Percentiles rank a stretch among this genome's conserved stretches.
These are phyloP conservation scores for Nannizzia gypsea DNA, from an alignment of 2,329 filamentous ascomycete species.

Conservation along the genomic window DNA sequence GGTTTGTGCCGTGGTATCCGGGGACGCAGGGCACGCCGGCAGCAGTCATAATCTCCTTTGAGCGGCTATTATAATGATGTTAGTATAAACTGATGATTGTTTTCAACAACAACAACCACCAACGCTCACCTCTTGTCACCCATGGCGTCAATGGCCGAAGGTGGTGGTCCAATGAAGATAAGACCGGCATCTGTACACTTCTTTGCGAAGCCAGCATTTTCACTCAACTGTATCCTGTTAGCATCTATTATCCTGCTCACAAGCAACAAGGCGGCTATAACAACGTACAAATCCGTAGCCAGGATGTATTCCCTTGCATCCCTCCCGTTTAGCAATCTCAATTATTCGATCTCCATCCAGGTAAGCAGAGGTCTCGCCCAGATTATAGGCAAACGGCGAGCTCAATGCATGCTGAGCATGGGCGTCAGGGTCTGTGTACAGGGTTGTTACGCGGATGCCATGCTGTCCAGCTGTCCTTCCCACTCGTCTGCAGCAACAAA, in stretches of 20 bases:
- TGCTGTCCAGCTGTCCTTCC: slow-evolving; percentile 76
- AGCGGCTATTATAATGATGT: slow-evolving; percentile 39
- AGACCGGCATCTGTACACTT: slow-evolving; percentile 82
- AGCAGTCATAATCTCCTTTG: slow-evolving; percentile 91
- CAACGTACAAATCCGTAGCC: slow-evolving; percentile 69
- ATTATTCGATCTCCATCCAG: slow-evolving; percentile 92
- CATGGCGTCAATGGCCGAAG: slow-evolving; percentile 66
- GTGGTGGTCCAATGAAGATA: slow-evolving; percentile 85
- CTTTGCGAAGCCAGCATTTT: slow-evolving; percentile 82
- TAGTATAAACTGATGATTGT: not conserved
- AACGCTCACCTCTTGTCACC: slow-evolving; percentile 65
- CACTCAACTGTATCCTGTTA: slow-evolving; percentile 48
- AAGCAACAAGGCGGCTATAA: not conserved
- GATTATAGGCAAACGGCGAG: slow-evolving; percentile 69
- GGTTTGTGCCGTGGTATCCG: slow-evolving; percentile 82
- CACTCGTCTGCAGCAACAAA: slow-evolving; percentile 48
- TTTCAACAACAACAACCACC: not conserved
- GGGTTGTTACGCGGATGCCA: slow-evolving; percentile 82
- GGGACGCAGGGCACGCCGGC: slow-evolving; percentile 96
- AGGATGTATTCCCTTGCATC: slow-evolving; percentile 84
- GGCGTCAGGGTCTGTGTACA: slow-evolving; percentile 89
- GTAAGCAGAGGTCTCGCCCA: slow-evolving; percentile 70
- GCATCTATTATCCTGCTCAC: not conserved
- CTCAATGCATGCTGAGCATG: slow-evolving; percentile 76
- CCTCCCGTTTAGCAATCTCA: slow-evolving; percentile 68